Base-by-base conservation (phyloP, 768 basidiomycete genomes). In the Tricholoma hemisulphureum region DNA sequence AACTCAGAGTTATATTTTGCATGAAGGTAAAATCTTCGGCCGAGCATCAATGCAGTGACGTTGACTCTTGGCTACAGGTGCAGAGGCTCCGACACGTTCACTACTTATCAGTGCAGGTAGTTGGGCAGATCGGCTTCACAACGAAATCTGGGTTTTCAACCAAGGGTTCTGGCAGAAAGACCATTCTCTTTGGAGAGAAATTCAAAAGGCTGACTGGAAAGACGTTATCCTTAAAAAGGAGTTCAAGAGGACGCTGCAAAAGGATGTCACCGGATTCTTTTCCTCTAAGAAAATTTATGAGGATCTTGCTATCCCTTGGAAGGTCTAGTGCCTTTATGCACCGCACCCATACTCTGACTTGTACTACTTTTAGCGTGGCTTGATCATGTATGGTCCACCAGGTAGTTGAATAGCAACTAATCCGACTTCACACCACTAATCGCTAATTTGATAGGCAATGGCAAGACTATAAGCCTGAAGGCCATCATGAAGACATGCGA, bases 321-420 rank as follows among this genome's bases (percentile, higher is more conserved):
- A 92, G 83, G 87, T 86, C 61, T 26, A 46, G 16, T 55, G 21
- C 43, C 32, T 7, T 55, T 2, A 39, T 31, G 52, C 8, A 45
- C 24, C 23, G 45, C 37, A 39, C n/a, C n/a, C 58, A 51, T 39
- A 53, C 13, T 10, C 35, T 58, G 7, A 46, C 28, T 56, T 14
- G 4, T 18, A 29, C 46, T 6, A 20, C 3, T 29, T 14, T 45
- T 58, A 93, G 88, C 85, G 91, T 57, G 92, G 91, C 26, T 69
- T 93, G 59, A 91, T 94, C 66, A 80, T 94, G 80, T 78, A 87
- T 59, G 93, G 93, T 1, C 87, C 91, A n/a, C 88, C 89, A 63
- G 88, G 88, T 79, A 61, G n/a, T 6, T 26, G 3, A 29, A 8
- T 11, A 48, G 9, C 16, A 28, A 29, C 28, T 21, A 55, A 71